Evolutionary conservation across 371 early-diverging fungal genomes (phyloP).

Genomic region (Phascolomyces articulosus): DNA sequence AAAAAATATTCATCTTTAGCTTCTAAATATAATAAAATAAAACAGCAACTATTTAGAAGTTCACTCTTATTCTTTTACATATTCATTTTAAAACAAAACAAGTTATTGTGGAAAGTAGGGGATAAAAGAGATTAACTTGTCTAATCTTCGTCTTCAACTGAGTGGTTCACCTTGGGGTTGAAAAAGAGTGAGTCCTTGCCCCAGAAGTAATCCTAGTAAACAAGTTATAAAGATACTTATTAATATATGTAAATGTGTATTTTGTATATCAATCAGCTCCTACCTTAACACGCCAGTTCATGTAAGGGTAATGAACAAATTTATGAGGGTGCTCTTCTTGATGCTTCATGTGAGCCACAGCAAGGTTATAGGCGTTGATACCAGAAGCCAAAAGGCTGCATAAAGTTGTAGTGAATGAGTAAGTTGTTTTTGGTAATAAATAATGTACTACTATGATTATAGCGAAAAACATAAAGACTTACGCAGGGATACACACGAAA

Average conservation of each 20-base stretch:
- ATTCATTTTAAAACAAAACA: too few species aligned
- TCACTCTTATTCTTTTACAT: too few species aligned
- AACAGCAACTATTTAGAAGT: too few species aligned
- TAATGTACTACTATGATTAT: too few species aligned
- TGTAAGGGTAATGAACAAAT: constrained; percentile 48
- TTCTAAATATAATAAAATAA: constrained; percentile 33
- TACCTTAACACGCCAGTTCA: constrained; percentile 46
- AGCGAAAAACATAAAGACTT: constrained; percentile 16
- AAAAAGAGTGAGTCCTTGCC: constrained; percentile 52
- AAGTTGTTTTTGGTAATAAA: not conserved
- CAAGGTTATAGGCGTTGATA: constrained; percentile 51
- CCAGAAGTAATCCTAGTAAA: constrained; percentile 45
- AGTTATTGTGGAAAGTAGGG: too few species aligned
- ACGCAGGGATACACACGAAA: constrained; percentile 55
- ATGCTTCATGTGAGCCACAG: constrained; percentile 41
- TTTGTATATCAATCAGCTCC: not conserved
- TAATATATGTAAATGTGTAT: not conserved
- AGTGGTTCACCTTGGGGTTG: constrained; percentile 52
- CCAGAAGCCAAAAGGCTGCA: constrained; percentile 43
- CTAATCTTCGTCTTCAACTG: constrained; percentile 8
- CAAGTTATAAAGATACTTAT: too few species aligned
- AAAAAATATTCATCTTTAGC: not conserved
- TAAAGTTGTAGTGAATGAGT: not conserved
- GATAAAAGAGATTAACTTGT: not conserved
- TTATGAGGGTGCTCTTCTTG: constrained; percentile 42